These are phyloP conservation scores for Pseudogymnoascus sp. DNA, from an alignment of 2,329 filamentous ascomycete genomes.

Conservation along the genomic window DNA sequence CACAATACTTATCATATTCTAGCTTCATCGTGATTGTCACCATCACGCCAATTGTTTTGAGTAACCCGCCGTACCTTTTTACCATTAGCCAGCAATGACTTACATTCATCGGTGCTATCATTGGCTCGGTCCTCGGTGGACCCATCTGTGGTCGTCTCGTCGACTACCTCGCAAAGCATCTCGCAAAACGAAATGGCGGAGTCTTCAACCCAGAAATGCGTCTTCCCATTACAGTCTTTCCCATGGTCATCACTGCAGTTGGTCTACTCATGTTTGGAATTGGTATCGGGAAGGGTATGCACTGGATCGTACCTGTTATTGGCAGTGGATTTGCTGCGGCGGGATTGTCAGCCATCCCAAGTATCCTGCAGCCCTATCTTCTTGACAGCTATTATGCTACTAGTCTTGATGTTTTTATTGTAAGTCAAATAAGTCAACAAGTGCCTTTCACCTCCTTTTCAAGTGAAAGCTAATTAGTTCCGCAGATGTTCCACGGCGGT, in stretches of 20 bases:
- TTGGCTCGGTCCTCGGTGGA: constrained; percentile 38
- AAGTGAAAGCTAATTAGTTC: too few relatives aligned
- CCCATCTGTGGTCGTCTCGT: constrained; percentile 37
- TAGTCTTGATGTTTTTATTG: not conserved
- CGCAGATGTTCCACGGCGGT: too few relatives aligned
- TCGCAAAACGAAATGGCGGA: constrained; percentile 34
- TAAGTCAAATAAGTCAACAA: too few relatives aligned
- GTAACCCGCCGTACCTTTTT: too few relatives aligned
- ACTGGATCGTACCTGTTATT: constrained; percentile 40
- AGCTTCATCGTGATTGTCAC: too few relatives aligned
- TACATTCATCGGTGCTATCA: too few relatives aligned
- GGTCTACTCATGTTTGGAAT: constrained; percentile 40
- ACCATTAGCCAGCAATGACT: too few relatives aligned
- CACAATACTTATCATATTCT: too few relatives aligned
- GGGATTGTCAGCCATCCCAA: constrained; percentile 37
- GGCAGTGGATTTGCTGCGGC: constrained; percentile 40
- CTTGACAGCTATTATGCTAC: constrained; percentile 21
- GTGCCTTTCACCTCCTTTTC: too few relatives aligned
- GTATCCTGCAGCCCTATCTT: constrained; percentile 40
- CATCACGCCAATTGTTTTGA: too few relatives aligned
- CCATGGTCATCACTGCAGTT: constrained; percentile 34
- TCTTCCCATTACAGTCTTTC: constrained; percentile 34
- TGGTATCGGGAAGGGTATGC: constrained; percentile 33
- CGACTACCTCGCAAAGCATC: constrained; percentile 36
- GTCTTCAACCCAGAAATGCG: constrained; percentile 40